Base-by-base conservation (phyloP, 257 asterid genomes). In the Linaria vulgaris region DNA sequence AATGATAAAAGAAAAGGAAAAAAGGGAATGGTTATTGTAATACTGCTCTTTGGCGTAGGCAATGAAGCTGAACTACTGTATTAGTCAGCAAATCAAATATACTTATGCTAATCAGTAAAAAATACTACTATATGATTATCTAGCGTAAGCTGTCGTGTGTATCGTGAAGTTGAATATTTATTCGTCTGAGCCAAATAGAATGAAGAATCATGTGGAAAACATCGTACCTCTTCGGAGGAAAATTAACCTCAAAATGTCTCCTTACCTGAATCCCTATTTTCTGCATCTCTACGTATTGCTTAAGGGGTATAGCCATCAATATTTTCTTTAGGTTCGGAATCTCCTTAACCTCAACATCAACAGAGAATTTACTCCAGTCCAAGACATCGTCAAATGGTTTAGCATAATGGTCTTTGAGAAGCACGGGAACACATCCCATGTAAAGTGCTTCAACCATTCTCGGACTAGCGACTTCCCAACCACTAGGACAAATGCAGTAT, bases 401-500 rank as follows among this genome's bases (percentile, higher is more conserved):
- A 12, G 79, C 87, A 13, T 83, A 83, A 49, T 78, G 72, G 56
- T 72, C 81, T 73, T 83, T 78, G 21, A 83, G 82, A 1, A 83
- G 83, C 47, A 83, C 80, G 0, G 87, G 87, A 0, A 80, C 83
- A 6, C 90, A 80, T 1, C 90, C 90, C 77, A 65, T 78, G 58
- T 83, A 83, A 6, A 83, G 68, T 14, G 81, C 87, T 71, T 83
- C 87, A 27, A 83, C 87, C 90, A 83, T 83, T 61, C 90, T 73
- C 4, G 89, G 89, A 25, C 86, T 83, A 9, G 89, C 89, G 0
- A 83, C 90, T 67, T 83, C 90, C 72, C 76, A 80, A 0, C 86
- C 90, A 14, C 90, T 83, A 5, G 85, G 85, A 50, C 85, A 83
- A 11, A 83, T 78, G 63, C 90, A 80, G 59, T 69, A 83, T 72